Evolutionary conservation across 73 alveolate species (phyloP).

Genomic region (Symbiodinium natans): DNA sequence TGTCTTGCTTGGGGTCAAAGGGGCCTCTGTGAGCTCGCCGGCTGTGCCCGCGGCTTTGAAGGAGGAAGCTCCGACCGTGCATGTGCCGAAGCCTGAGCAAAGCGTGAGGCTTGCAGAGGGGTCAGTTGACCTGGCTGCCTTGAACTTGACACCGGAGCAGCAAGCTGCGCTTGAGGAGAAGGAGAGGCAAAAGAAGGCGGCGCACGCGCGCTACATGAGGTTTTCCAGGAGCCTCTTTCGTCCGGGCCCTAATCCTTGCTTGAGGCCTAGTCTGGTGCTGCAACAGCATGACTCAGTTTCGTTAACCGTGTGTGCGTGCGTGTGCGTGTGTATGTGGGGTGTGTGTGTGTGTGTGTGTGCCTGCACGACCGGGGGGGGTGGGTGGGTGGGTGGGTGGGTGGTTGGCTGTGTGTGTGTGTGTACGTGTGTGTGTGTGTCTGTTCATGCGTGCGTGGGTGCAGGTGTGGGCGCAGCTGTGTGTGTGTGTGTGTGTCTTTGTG

Average conservation of each 20-base stretch:
- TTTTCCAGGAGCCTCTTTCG: neutral
- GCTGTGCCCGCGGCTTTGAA: neutral
- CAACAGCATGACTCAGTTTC: neutral
- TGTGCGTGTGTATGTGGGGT: too few relatives aligned
- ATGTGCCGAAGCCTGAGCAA: too few relatives aligned
- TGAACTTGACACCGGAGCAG: neutral
- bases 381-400: too few relatives aligned
- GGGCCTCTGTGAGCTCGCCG: neutral
- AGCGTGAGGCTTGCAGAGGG: neutral
- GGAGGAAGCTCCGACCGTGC: too few relatives aligned
- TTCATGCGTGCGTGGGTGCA: too few relatives aligned
- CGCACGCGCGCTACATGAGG: neutral
- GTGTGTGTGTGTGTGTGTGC: too few relatives aligned
- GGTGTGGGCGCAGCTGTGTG: too few relatives aligned
- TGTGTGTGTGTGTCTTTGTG: too few relatives aligned
- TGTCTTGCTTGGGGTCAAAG: too few relatives aligned
- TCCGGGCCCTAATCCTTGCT: neutral
- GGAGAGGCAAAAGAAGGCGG: neutral
- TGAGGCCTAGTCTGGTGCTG: neutral
- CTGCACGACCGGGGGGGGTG: too few relatives aligned
- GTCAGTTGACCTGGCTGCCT: neutral
- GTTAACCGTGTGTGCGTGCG: neutral
- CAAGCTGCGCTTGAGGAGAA: neutral
- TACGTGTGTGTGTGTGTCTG: too few relatives aligned
- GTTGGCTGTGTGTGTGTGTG: too few relatives aligned